A percentile compares a stretch with the other conserved stretches of the same genome.
Conservation (phyloP, 345 rosid species). For the Leavenworthia alabamica region DNA sequence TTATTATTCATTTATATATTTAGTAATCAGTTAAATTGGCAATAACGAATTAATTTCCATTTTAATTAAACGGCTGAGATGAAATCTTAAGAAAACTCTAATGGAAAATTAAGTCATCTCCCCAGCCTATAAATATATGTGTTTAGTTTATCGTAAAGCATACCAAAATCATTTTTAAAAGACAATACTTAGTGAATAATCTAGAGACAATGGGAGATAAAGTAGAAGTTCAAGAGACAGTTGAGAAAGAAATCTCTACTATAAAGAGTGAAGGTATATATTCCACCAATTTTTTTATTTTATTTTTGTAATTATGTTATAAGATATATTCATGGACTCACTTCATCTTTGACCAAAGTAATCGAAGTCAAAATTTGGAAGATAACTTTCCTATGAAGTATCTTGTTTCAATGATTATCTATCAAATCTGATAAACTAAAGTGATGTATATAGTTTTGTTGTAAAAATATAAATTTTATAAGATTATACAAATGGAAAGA, state of each 20-base stretch:
- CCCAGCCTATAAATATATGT: neutral
- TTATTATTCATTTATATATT: neutral
- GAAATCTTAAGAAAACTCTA: neutral
- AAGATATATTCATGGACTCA: too few species aligned
- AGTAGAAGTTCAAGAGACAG: neutral
- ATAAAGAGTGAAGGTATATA: neutral
- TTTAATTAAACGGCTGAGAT: neutral
- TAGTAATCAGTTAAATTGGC: neutral
- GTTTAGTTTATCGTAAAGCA: neutral
- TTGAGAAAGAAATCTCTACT: neutral
- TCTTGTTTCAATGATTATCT: neutral
- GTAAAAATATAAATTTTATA: too few species aligned
- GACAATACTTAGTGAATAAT: neutral
- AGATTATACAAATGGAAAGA: too few species aligned
- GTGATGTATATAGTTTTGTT: too few species aligned
- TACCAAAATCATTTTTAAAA: too few species aligned
- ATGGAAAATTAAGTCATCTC: neutral
- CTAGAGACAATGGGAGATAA: neutral
- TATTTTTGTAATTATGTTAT: too few species aligned
- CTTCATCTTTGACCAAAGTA: slow-evolving; percentile 16
- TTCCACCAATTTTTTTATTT: neutral
- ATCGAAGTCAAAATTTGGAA: slow-evolving; percentile 2
- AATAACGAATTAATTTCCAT: neutral
- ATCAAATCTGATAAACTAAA: neutral
- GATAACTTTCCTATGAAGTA: too few species aligned